phyloP scores from a whole-genome alignment of 176 grass and related monocot genomes.

The Tuctoria greenei region DNA sequence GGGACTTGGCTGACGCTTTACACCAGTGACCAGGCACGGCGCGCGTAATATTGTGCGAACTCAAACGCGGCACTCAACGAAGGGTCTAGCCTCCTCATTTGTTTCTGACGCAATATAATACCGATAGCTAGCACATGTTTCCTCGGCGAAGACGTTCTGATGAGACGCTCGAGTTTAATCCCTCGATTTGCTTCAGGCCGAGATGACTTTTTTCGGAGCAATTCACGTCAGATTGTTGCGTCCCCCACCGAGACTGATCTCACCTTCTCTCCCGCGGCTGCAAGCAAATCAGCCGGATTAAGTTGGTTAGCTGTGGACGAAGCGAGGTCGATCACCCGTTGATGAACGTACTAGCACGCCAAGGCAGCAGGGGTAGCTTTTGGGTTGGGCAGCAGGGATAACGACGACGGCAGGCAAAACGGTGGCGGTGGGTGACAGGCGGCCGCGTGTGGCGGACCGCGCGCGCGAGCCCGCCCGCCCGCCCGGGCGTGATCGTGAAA shows the following conservation, averaged over 20 bases:
- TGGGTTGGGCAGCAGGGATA: too few relatives aligned
- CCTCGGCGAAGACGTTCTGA: not conserved
- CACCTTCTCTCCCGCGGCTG: too few relatives aligned
- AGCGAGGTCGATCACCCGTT: too few relatives aligned
- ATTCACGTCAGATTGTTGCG: not conserved
- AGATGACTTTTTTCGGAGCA: not conserved
- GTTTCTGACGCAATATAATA: not conserved
- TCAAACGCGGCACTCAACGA: not conserved
- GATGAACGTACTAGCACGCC: too few relatives aligned
- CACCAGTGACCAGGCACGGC: not conserved
- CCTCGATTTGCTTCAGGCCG: not conserved
- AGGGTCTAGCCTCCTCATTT: not conserved
- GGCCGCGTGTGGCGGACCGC: too few relatives aligned
- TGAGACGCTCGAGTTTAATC: not conserved
- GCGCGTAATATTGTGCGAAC: not conserved
- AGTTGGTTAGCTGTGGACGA: too few relatives aligned
- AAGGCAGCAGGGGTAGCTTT: too few relatives aligned
- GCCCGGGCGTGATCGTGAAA: not conserved
- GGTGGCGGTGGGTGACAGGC: too few relatives aligned
- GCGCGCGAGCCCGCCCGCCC: too few relatives aligned
- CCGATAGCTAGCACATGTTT: not conserved
- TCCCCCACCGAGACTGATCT: too few relatives aligned
- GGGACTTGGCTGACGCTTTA: not conserved
- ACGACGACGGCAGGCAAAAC: too few relatives aligned
- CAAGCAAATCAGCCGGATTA: too few relatives aligned